Conservation (phyloP, 2,329 filamentous ascomycete genomes). For the Tolypocladium ophioglossoides region DNA sequence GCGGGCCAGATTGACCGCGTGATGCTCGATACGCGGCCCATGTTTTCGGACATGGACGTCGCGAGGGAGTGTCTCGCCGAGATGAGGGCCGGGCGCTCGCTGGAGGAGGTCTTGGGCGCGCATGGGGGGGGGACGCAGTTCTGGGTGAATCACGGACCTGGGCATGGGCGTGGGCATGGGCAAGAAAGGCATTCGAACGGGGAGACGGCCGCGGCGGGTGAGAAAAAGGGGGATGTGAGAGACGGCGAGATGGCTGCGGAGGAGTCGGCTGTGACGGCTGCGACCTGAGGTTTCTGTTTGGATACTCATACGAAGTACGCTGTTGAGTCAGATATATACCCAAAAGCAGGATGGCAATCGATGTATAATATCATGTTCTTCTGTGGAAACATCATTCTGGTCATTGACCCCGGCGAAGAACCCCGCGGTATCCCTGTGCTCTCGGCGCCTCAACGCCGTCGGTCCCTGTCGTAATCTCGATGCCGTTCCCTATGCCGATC, state of each 20-base stretch:
- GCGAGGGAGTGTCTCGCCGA: constrained; percentile 35
- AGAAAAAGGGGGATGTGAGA: too few species aligned
- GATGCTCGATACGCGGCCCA: constrained; percentile 15
- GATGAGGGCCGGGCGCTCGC: constrained; percentile 29
- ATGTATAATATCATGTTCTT: not conserved
- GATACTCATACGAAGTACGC: too few species aligned
- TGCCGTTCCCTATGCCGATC: constrained; percentile 9
- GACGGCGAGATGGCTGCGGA: not conserved
- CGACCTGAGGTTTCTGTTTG: not conserved
- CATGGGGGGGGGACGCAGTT: not conserved
- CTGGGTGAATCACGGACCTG: not conserved
- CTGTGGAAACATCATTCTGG: not conserved
- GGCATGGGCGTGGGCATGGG: too few species aligned
- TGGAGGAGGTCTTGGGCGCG: constrained; percentile 12
- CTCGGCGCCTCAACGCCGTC: constrained; percentile 7
- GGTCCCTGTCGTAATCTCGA: constrained; percentile 8
- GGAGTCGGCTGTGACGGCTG: not conserved
- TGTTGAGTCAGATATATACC: not conserved
- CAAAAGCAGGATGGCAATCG: not conserved
- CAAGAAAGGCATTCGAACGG: not conserved
- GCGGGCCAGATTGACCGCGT: constrained; percentile 22
- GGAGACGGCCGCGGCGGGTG: not conserved
- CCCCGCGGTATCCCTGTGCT: too few species aligned
- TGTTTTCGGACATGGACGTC: constrained; percentile 38
- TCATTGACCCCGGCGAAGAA: not conserved